Conservation (phyloP, 805 yeast species). For the Naumovozyma baii region DNA sequence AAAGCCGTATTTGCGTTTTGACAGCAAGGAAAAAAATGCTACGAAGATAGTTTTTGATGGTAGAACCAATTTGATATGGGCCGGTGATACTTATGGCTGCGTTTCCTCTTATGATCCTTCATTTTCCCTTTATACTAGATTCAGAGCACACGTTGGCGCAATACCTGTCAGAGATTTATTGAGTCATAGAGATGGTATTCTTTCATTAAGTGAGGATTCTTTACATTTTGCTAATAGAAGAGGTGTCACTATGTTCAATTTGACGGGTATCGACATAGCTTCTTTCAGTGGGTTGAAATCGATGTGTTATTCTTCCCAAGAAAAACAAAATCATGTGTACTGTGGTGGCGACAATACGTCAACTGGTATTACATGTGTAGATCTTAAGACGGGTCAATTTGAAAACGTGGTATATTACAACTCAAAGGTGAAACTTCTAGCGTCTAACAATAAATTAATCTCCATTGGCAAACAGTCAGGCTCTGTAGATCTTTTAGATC, state of each 20-base stretch:
- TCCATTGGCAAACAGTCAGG: constrained; percentile 54
- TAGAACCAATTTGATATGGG: constrained; percentile 73
- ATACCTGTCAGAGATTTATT: constrained; percentile 43
- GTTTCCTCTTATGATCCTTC: constrained; percentile 38
- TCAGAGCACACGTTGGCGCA: constrained; percentile 39
- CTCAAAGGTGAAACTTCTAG: constrained; percentile 39
- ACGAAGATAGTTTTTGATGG: constrained; percentile 49
- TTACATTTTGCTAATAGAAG: constrained; percentile 46
- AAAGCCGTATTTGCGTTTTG: constrained; percentile 27
- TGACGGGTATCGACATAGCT: constrained; percentile 25
- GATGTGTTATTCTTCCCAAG: constrained; percentile 34
- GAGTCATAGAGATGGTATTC: constrained; percentile 46
- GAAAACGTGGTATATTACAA: constrained; percentile 34
- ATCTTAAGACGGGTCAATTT: constrained; percentile 32
- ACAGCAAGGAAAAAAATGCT: constrained; percentile 25
- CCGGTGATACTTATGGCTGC: constrained; percentile 57
- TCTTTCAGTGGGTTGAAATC: constrained; percentile 30
- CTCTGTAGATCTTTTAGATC: constrained; percentile 54
- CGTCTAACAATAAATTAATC: constrained; percentile 43
- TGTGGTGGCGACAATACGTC: constrained; percentile 33
- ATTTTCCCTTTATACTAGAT: constrained; percentile 48
- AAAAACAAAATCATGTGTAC: constrained; percentile 35
- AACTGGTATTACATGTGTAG: constrained; percentile 35
- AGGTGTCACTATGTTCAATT: constrained; percentile 39
- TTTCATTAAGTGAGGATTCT: constrained; percentile 44